Base-by-base conservation (phyloP, 2,329 filamentous ascomycete species). In the Epichloe sibirici region DNA sequence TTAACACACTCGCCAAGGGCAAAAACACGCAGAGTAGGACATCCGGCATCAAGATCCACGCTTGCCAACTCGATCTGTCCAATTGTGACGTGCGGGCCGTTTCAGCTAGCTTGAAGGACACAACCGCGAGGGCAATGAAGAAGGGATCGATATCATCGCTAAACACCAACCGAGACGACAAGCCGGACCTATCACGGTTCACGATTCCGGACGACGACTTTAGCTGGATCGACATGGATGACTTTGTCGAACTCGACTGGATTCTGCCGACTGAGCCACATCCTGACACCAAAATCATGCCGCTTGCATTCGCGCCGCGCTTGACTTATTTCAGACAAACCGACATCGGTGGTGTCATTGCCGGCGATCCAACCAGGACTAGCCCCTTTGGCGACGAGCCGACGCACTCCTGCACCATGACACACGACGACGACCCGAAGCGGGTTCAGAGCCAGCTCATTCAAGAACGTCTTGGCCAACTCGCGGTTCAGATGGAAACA, bases 181-280 rank as follows among this genome's bases (percentile, higher is more conserved):
- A 78, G 7, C 79, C 79, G 3, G 85, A 91, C 64, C 74, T 95
- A 48, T 95, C 90, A 0, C 85, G 86, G 51, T 98, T 98, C 65
- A 91, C 85, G 0, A 98, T 98, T 48, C 91, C 93, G 0, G 93
- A 98, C 65, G 88, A 94, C 51, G 93, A 98, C 63, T 83, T 90
- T 59, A 90, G 85, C 52, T 98, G 93, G 93, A 90, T 98, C 57
- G 93, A 98, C 63, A 97, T 98, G 90, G 93, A 98, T 64, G 93
- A 98, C 65, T 98, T 98, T 68, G 90, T 98, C 34, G 93, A 98
- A 66, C 73, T 98, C 23, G 94, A 96, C 65, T 97, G 91, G 91
- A 90, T 95, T 51, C 71, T 96, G 25, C 91, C 91, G 0, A 86
- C 88, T 13, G 88, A 95, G 63, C 82, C 86, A 35, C 94, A 95